Percentiles rank a stretch among this genome's conserved stretches.
Conservation (phyloP, 116 monocot species). For the Dioscorea cayenensis region DNA sequence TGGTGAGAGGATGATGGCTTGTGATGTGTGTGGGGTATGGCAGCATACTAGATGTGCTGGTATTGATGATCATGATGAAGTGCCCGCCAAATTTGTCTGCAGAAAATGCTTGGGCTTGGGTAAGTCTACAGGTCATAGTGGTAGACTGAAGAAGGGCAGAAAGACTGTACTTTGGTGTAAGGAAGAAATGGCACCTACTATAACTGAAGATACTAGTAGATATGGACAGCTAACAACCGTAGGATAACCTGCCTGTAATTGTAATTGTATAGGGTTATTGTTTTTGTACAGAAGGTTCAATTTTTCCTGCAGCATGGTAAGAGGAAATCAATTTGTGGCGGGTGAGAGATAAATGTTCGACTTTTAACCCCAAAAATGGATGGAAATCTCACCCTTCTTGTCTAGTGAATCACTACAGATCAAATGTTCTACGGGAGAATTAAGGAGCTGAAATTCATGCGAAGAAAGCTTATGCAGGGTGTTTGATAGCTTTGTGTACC, state of each 20-base stretch:
- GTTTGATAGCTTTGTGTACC: constrained; percentile 15
- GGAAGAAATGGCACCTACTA: too few relatives aligned
- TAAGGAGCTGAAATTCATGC: constrained; percentile 22
- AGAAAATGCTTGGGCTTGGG: constrained; percentile 21
- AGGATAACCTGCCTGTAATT: too few relatives aligned
- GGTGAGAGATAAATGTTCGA: too few relatives aligned
- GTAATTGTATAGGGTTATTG: too few relatives aligned
- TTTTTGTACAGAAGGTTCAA: too few relatives aligned
- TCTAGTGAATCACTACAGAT: not conserved
- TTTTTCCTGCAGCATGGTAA: too few relatives aligned
- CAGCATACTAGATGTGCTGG: constrained; percentile 74
- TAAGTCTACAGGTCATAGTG: not conserved
- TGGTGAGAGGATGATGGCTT: constrained; percentile 80
- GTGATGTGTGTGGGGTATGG: constrained; percentile 70
- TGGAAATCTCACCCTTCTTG: not conserved
- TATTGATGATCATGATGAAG: constrained; percentile 37
- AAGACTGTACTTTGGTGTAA: not conserved
- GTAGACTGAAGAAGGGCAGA: not conserved
- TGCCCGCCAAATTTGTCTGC: constrained; percentile 56
- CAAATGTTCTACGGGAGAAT: not conserved
- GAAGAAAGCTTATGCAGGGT: constrained; percentile 15
- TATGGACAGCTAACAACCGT: too few relatives aligned
- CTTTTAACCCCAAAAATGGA: not conserved
- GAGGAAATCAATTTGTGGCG: too few relatives aligned
- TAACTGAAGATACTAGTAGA: too few relatives aligned